Conservation (phyloP, 2,329 filamentous ascomycete species). For the Didymosphaeria variabile region DNA sequence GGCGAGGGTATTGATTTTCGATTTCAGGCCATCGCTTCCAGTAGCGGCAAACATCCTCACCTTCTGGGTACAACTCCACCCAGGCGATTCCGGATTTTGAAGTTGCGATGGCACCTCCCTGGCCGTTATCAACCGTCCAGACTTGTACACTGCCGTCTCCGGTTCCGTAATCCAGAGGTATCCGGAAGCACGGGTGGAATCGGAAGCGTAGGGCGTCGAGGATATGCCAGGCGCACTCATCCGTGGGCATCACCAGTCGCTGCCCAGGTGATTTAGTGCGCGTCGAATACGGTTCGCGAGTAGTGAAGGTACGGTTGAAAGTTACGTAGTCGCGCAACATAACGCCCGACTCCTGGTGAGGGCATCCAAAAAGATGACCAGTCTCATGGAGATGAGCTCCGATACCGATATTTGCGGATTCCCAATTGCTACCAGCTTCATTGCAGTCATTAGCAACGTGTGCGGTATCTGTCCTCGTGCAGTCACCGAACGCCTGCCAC, state of each 20-base stretch:
- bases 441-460: constrained; percentile 85
- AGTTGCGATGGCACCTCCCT: constrained; percentile 80
- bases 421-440: constrained; percentile 91
- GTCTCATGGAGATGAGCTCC: constrained; percentile 92
- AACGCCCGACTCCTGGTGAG: constrained; percentile 87
- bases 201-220: constrained; percentile 89
- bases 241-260: constrained; percentile 74
- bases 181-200: constrained; percentile 86
- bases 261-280: constrained; percentile 83
- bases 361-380: constrained; percentile 88
- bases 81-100: constrained; percentile 85
- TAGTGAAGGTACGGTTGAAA: constrained; percentile 83
- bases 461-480: constrained; percentile 83
- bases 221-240: constrained; percentile 92
- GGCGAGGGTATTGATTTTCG: constrained; percentile 69
- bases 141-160: constrained; percentile 82
- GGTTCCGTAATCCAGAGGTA: constrained; percentile 72
- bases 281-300: constrained; percentile 84
- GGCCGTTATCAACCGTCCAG: constrained; percentile 82
- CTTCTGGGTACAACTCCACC: constrained; percentile 81
- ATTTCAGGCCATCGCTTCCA: constrained; percentile 83
- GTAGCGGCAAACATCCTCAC: constrained; percentile 79
- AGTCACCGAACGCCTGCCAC: constrained; percentile 86
- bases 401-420: constrained; percentile 92
- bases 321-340: constrained; percentile 90